phyloP scores from a whole-genome alignment of 106 monocot genomes.

The Dioscorea dumetorum region DNA sequence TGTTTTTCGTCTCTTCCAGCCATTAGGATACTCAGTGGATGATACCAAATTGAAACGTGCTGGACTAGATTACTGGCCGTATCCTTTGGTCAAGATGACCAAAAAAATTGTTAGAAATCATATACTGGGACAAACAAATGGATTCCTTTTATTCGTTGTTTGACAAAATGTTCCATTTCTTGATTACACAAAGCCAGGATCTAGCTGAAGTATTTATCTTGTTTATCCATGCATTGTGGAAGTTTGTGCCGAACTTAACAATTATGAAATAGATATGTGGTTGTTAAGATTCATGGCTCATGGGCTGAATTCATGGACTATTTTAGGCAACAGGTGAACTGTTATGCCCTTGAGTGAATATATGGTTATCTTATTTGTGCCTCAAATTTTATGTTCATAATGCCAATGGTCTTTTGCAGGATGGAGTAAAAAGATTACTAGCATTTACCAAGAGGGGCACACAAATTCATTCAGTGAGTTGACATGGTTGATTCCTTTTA shows the following conservation, averaged over 20 bases:
- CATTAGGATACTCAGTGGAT: constrained; percentile 84
- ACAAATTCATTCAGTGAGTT: constrained; percentile 73
- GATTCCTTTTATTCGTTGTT: too few relatives aligned
- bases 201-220: neutral
- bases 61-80: constrained; percentile 99
- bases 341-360: neutral
- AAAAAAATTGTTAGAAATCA: neutral
- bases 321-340: constrained; percentile 58
- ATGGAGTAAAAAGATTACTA: constrained; percentile 67
- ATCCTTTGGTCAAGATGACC: constrained; percentile 31
- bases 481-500: too few relatives aligned
- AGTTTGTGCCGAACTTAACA: too few relatives aligned
- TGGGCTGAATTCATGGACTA: constrained; percentile 76
- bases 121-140: too few relatives aligned
- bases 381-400: too few relatives aligned
- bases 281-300: constrained; percentile 85
- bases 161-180: too few relatives aligned
- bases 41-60: constrained; percentile 97
- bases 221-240: too few relatives aligned
- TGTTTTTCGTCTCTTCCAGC: constrained; percentile 38
- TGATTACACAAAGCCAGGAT: neutral
- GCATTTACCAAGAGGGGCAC: constrained; percentile 89
- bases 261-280: constrained; percentile 59
- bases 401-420: constrained; percentile 18
- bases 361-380: too few relatives aligned